Percentiles rank a stretch among this genome's conserved stretches.
phyloP scores from a whole-genome alignment of 805 yeast species.

The Blastobotrys mokoenaii region DNA sequence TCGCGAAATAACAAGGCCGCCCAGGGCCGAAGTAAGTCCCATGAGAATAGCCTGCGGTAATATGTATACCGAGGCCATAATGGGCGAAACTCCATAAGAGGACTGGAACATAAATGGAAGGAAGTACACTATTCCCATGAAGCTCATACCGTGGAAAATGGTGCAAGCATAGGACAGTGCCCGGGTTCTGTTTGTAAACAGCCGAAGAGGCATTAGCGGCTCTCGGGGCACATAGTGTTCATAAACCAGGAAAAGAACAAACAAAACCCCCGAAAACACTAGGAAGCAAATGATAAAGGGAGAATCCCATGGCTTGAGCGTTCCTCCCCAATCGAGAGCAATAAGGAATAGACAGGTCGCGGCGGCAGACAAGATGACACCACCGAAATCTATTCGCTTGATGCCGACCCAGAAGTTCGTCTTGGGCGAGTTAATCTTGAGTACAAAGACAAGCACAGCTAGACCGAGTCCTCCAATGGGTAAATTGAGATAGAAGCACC shows the following conservation, averaged over 20 bases:
- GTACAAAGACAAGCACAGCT: conserved; percentile 18
- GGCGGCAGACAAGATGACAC: conserved; percentile 42
- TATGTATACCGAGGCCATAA: conserved; percentile 34
- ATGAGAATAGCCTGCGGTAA: conserved; percentile 40
- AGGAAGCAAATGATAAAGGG: conserved; percentile 40
- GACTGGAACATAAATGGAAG: conserved; percentile 43
- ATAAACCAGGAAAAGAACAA: conserved; percentile 37
- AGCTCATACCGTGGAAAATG: conserved; percentile 42
- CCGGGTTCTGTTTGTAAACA: conserved; percentile 25
- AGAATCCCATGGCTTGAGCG: conserved; percentile 43
- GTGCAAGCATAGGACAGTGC: conserved; percentile 30
- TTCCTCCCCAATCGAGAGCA: conserved; percentile 49
- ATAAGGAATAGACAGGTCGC: conserved; percentile 37
- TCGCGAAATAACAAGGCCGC: conserved; percentile 39
- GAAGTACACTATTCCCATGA: conserved; percentile 39
- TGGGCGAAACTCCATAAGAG: conserved; percentile 34
- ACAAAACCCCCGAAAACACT: conserved; percentile 34
- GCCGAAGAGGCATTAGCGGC: conserved; percentile 39
- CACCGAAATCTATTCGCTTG: conserved; percentile 44
- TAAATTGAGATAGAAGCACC: conserved; percentile 41
- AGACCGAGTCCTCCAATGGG: conserved; percentile 31
- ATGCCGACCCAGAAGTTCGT: conserved; percentile 33
- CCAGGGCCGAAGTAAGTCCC: conserved; percentile 34
- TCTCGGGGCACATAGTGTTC: conserved; percentile 33
- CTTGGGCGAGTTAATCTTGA: conserved; percentile 31